phyloP scores from a whole-genome alignment of 768 basidiomycete genomes.

The Mrakia hoshinonis region DNA sequence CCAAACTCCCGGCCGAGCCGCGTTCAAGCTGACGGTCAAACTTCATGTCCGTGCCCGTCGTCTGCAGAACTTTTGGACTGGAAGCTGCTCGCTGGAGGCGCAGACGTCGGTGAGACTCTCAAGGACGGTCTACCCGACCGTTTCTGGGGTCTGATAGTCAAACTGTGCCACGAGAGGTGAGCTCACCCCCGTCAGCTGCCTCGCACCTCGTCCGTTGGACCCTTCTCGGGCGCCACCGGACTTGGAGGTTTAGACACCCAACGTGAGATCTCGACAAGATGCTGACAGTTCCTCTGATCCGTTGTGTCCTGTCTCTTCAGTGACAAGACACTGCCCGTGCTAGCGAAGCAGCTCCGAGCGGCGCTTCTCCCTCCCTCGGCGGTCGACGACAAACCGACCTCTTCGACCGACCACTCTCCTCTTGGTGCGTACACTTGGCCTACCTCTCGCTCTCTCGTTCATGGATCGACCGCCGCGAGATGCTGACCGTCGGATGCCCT shows the following conservation, averaged over 20 bases:
- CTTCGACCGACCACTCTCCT: slow-evolving; percentile 35
- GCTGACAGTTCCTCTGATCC: no score
- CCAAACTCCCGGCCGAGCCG: background rate
- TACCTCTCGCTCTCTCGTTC: no score
- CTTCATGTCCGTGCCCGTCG: background rate
- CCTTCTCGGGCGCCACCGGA: no score
- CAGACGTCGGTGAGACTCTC: slow-evolving; percentile 48
- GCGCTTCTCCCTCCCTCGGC: slow-evolving; percentile 55
- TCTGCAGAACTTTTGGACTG: slow-evolving; percentile 33
- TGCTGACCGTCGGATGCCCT: no score
- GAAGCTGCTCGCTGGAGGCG: slow-evolving; percentile 45
- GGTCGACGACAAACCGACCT: slow-evolving; percentile 29
- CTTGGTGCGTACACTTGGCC: background rate
- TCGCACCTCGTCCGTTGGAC: background rate
- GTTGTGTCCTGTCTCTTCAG: slow-evolving; percentile 43
- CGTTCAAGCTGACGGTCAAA: background rate
- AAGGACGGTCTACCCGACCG: slow-evolving; percentile 57
- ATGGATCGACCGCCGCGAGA: no score
- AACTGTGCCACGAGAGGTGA: slow-evolving; percentile 78
- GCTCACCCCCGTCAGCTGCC: slow-evolving; percentile 25
- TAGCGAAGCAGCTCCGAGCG: slow-evolving; percentile 62
- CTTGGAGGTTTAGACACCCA: no score
- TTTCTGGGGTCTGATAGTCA: slow-evolving; percentile 65
- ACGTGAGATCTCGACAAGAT: no score
- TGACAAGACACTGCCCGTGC: slow-evolving; percentile 57